Conservation (phyloP, 2,329 filamentous ascomycete species). For the Fusarium stilboides region DNA sequence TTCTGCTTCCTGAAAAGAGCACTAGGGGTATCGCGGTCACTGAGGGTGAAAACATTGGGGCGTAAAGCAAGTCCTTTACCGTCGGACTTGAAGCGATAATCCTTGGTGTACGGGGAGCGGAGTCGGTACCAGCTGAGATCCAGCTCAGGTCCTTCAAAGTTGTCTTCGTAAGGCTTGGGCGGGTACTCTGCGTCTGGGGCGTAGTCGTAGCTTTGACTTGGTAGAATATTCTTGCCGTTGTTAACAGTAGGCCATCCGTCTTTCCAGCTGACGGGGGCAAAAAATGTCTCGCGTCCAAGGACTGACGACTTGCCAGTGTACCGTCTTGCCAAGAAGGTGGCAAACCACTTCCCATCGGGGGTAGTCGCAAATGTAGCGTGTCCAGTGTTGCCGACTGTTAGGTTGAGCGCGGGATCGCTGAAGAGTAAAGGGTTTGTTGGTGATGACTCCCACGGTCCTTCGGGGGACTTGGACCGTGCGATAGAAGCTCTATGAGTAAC, state of each 20-base stretch:
- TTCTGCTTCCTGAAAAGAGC: conserved; percentile 51
- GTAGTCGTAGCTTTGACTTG: conserved; percentile 25
- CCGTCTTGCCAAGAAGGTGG: conserved; percentile 41
- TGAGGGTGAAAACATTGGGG: conserved; percentile 49
- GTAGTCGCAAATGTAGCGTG: conserved; percentile 45
- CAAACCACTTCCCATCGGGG: conserved; percentile 44
- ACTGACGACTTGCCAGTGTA: conserved; percentile 33
- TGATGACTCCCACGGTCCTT: conserved; percentile 35
- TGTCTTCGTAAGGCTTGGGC: conserved; percentile 17
- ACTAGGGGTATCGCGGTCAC: conserved; percentile 51
- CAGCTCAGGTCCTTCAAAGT: conserved; percentile 8
- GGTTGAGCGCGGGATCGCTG: conserved; percentile 38
- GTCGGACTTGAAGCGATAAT: conserved; percentile 4
- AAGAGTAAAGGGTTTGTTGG: conserved; percentile 57
- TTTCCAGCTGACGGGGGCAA: conserved; percentile 43
- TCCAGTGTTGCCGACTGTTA: conserved; percentile 41
- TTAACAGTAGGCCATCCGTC: conserved; percentile 48
- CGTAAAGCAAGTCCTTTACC: conserved; percentile 51
- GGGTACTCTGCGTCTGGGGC: conserved; percentile 17
- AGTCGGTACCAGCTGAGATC: conserved; percentile 25
- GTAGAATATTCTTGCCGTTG: conserved; percentile 28
- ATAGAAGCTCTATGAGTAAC: conserved; percentile 26
- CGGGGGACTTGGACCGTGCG: conserved; percentile 22
- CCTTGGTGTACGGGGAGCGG: conserved; percentile 34
- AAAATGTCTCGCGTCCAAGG: conserved; percentile 45